Conservation (phyloP, 75 land plant species). For the Isoetes taiwanensis region DNA sequence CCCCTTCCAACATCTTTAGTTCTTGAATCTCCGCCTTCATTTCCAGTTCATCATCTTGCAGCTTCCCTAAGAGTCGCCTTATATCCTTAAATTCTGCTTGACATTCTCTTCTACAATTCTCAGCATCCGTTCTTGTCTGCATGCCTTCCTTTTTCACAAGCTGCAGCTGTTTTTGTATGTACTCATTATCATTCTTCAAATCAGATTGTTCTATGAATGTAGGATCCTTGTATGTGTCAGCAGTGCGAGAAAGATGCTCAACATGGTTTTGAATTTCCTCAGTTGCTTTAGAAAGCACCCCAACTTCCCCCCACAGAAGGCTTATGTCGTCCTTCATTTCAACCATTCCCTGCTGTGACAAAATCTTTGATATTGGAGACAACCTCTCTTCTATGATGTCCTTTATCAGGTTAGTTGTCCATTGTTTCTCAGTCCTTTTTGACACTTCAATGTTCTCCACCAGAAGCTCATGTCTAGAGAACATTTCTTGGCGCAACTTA, state of each 20-base stretch:
- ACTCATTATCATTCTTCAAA: conserved; percentile 19
- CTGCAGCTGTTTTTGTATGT: conserved; percentile 19
- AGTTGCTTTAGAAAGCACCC: conserved; percentile 13
- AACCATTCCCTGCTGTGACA: conserved; percentile 2
- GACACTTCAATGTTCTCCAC: neutral
- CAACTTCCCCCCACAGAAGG: conserved; percentile 23
- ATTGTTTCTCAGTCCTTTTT: neutral
- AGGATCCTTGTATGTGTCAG: conserved; percentile 5
- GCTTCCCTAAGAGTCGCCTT: neutral
- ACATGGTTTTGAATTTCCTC: conserved; percentile 1
- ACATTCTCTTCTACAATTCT: conserved; percentile 4
- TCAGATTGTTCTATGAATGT: conserved; percentile 11
- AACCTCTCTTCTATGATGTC: conserved; percentile 13
- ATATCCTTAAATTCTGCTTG: conserved; percentile 6
- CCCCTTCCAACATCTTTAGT: neutral
- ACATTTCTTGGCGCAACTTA: neutral
- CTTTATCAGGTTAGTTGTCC: neutral
- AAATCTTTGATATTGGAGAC: neutral
- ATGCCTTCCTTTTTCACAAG: conserved; percentile 21
- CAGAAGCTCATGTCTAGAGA: too few species aligned
- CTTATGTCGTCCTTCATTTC: conserved; percentile 22
- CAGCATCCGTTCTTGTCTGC: conserved; percentile 6
- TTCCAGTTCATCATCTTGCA: conserved; percentile 1
- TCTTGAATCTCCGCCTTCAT: neutral
- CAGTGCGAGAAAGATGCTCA: conserved; percentile 4